Percentiles rank a stretch among this genome's conserved stretches.
phyloP scores from a whole-genome alignment of 495 filamentous ascomycete genomes.

The Cenococcum geophilum region DNA sequence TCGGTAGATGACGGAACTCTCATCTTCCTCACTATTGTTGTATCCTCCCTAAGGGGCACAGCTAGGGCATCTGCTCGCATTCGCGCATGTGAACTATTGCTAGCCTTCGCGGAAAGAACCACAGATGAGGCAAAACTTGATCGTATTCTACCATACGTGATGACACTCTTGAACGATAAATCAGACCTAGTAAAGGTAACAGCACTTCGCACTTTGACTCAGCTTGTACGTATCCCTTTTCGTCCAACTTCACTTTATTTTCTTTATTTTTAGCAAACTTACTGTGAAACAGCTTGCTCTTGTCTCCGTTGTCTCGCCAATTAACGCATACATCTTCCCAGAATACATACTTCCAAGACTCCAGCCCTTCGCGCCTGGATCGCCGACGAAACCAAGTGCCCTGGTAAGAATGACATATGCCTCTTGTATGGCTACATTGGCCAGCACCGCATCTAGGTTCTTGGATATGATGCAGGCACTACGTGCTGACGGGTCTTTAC shows the following conservation, averaged over 20 bases:
- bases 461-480: conserved; percentile 87
- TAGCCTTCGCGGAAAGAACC: conserved; percentile 85
- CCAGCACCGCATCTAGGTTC: conserved; percentile 79
- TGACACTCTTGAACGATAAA: conserved; percentile 72
- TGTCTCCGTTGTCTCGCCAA: conserved; percentile 79
- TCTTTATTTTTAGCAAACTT: not conserved
- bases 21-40: conserved; percentile 83
- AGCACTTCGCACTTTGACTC: conserved; percentile 77
- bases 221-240: conserved; percentile 48
- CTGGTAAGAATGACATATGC: conserved; percentile 86
- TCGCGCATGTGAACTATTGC: conserved; percentile 84
- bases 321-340: conserved; percentile 91
- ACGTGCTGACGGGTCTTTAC: conserved; percentile 74
- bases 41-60: conserved; percentile 81
- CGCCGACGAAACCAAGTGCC: conserved; percentile 53
- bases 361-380: conserved; percentile 58
- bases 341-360: conserved; percentile 89
- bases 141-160: conserved; percentile 83
- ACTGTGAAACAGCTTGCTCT: conserved; percentile 54
- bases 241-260: not conserved
- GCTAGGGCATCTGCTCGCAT: conserved; percentile 79
- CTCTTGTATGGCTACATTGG: conserved; percentile 82
- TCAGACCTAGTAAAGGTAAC: conserved; percentile 76
- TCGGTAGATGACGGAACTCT: conserved; percentile 80
- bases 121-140: conserved; percentile 97